Percentiles rank a stretch among this genome's conserved stretches.
Evolutionary conservation across 2,329 filamentous ascomycete genomes (phyloP).

Genomic region (Pestalotiopsis fici): DNA sequence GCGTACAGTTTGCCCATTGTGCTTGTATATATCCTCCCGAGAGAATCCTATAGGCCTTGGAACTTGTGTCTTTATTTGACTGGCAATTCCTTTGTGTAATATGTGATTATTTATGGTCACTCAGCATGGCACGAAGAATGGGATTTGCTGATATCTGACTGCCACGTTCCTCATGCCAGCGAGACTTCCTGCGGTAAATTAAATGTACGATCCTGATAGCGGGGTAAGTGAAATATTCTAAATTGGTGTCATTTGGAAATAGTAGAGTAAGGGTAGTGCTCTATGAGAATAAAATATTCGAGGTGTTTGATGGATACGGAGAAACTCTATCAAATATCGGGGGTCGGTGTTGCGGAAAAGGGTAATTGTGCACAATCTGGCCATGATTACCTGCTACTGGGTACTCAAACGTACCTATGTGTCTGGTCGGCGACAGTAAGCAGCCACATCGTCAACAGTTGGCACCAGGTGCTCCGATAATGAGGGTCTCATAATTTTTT

Average conservation of each 20-base stretch:
- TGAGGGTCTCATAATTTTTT: not conserved
- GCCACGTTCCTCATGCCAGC: too few relatives aligned
- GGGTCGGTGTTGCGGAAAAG: not conserved
- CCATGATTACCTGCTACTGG: not conserved
- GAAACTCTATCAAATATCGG: not conserved
- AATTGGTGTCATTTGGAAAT: not conserved
- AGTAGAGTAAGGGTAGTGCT: not conserved
- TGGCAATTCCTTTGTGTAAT: not conserved
- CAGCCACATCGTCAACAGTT: not conserved
- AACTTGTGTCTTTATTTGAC: not conserved
- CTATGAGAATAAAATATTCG: not conserved
- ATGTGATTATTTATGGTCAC: too few relatives aligned
- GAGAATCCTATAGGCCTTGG: not conserved
- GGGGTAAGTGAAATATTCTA: too few relatives aligned
- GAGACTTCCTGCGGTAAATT: too few relatives aligned
- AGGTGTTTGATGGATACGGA: not conserved
- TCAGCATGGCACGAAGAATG: too few relatives aligned
- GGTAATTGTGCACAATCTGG: not conserved
- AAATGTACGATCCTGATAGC: too few relatives aligned
- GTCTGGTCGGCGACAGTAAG: not conserved
- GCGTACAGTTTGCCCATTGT: conserved; percentile 32
- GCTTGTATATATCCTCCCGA: too few relatives aligned
- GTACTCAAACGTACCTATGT: not conserved
- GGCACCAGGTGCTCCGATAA: not conserved
- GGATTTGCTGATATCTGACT: too few relatives aligned